phyloP scores from a whole-genome alignment of 2,329 filamentous ascomycete species.

The Emergomyces orientalis region DNA sequence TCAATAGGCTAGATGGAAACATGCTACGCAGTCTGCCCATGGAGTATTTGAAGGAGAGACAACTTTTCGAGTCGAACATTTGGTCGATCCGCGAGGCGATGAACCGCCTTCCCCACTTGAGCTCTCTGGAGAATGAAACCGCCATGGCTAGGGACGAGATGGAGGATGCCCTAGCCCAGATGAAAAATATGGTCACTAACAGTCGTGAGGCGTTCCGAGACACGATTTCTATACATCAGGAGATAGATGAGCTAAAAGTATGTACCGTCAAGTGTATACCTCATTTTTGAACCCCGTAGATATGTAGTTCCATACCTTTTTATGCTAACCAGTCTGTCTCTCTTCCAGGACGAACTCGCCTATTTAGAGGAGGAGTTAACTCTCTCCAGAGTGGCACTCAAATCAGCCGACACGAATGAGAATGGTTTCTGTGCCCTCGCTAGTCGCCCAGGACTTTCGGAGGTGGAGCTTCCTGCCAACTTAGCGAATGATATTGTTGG shows the following conservation, averaged over 20 bases:
- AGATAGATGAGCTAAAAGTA: slow-evolving; percentile 4
- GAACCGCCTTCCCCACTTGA: neutral
- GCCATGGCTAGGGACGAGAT: neutral
- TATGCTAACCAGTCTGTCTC: neutral
- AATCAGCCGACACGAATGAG: neutral
- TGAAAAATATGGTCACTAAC: neutral
- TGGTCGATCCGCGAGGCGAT: neutral
- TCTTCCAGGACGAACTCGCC: neutral
- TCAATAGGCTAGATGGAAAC: neutral
- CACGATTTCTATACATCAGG: neutral
- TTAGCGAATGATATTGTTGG: neutral
- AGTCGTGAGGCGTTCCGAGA: neutral
- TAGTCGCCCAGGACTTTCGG: too few relatives aligned
- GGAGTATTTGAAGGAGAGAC: neutral
- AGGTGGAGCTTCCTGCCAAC: neutral
- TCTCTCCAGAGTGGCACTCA: neutral
- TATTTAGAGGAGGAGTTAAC: slow-evolving; percentile 1
- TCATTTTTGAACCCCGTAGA: neutral
- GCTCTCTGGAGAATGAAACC: neutral
- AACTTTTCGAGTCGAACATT: neutral
- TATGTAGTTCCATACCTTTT: neutral
- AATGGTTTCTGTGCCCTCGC: neutral
- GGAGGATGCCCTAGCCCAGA: neutral
- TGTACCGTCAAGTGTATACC: neutral
- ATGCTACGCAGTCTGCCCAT: neutral